Percentiles rank a stretch among this genome's conserved stretches.
phyloP scores from a whole-genome alignment of 192 early-diverging fungal species.

The Geosiphon pyriformis region DNA sequence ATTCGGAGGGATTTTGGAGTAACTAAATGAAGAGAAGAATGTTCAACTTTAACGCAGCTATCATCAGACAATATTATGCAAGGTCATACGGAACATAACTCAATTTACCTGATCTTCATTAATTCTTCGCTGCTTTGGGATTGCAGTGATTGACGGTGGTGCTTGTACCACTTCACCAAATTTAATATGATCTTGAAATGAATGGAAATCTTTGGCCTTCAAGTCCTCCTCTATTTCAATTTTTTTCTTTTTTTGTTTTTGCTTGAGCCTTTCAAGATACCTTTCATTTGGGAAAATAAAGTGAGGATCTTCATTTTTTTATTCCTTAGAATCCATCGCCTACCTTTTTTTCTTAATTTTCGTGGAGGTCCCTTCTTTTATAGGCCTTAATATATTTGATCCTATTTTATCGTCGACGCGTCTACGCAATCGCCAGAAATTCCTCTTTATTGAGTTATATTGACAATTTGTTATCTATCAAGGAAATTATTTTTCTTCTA shows the following conservation, averaged over 20 bases:
- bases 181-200: slow-evolving; percentile 17
- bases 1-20: background rate
- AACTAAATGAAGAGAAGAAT: background rate
- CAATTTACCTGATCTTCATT: background rate
- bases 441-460: too few relatives aligned
- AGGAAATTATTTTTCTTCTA: too few relatives aligned
- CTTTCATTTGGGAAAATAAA: slow-evolving; percentile 4
- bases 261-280: slow-evolving; percentile 17
- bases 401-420: slow-evolving; percentile 3
- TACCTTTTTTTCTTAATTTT: slow-evolving; percentile 14
- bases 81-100: background rate
- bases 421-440: too few relatives aligned
- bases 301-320: background rate
- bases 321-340: background rate
- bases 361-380: slow-evolving; percentile 4
- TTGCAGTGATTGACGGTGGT: slow-evolving; percentile 10
- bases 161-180: slow-evolving; percentile 24
- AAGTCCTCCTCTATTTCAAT: slow-evolving; percentile 3
- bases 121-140: slow-evolving; percentile 3
- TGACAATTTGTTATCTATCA: too few relatives aligned
- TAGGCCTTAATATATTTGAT: slow-evolving; percentile 10
- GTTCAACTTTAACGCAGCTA: background rate
- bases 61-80: background rate
- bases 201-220: slow-evolving; percentile 14
- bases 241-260: slow-evolving; percentile 9